Conservation (phyloP, 2,329 filamentous ascomycete genomes). For the Cryphonectria carpinicola region DNA sequence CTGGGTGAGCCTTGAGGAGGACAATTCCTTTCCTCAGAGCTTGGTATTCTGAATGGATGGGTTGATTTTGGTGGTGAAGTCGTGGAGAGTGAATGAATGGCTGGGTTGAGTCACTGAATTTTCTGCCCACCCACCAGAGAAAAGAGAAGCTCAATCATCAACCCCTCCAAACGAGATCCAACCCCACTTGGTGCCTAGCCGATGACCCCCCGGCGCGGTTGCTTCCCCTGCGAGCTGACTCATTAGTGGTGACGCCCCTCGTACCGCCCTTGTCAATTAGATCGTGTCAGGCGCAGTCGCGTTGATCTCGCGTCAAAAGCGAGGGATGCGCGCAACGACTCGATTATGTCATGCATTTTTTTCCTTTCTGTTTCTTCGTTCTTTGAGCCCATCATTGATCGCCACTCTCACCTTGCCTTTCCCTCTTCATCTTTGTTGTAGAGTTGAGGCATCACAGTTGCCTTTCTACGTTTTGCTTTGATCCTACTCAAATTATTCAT, state of each 20-base stretch:
- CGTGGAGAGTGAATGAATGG: background rate
- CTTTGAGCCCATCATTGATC: background rate
- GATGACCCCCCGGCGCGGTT: background rate
- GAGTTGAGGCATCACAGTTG: background rate
- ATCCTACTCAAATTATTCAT: background rate
- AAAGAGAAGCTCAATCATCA: background rate
- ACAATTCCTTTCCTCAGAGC: constrained; percentile 12
- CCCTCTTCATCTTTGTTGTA: background rate
- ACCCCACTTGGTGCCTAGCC: background rate
- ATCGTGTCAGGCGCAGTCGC: constrained; percentile 14
- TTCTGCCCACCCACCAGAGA: background rate
- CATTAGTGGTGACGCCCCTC: background rate
- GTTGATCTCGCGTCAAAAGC: constrained; percentile 14
- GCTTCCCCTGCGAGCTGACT: background rate
- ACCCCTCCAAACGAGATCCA: constrained; percentile 7
- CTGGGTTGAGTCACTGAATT: constrained; percentile 12
- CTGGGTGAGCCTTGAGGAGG: constrained; percentile 24
- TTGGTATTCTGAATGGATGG: constrained; percentile 6
- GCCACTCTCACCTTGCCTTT: background rate
- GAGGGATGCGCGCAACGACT: background rate
- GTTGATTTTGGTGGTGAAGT: background rate
- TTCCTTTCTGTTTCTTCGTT: background rate
- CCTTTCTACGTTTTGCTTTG: background rate
- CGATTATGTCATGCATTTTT: constrained; percentile 17
- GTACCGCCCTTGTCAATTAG: background rate